Percentiles rank a stretch among this genome's conserved stretches.
phyloP scores from a whole-genome alignment of 1,139 yeast genomes.

The Diutina catenulata region DNA sequence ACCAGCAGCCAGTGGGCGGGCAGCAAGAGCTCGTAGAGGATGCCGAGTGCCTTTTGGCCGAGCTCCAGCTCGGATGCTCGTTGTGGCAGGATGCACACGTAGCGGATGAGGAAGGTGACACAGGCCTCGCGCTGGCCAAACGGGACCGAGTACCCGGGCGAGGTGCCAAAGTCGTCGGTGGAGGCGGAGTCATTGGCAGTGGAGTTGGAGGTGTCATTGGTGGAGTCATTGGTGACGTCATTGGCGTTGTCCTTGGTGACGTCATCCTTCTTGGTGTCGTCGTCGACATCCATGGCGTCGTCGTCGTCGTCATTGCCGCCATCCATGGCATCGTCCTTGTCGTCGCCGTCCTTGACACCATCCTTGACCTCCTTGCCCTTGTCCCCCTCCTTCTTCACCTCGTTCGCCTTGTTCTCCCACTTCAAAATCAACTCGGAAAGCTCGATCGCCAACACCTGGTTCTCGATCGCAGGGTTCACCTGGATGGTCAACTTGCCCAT shows the following conservation, averaged over 20 bases:
- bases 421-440: constrained; percentile 71
- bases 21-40: constrained; percentile 61
- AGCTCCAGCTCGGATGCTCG: constrained; percentile 76
- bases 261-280: not conserved
- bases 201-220: not conserved
- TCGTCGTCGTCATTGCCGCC: constrained; percentile 11
- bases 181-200: not conserved
- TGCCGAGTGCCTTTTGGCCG: constrained; percentile 70
- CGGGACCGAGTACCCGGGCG: constrained; percentile 48
- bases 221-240: not conserved
- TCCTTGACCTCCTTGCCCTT: constrained; percentile 17
- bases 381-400: constrained; percentile 8
- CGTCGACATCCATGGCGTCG: not conserved
- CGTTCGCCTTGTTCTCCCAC: constrained; percentile 61
- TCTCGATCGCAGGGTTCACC: constrained; percentile 72
- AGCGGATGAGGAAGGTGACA: constrained; percentile 80
- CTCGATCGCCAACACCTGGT: constrained; percentile 79
- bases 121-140: constrained; percentile 81
- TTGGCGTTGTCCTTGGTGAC: not conserved
- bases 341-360: constrained; percentile 33
- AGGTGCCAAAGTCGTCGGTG: constrained; percentile 24
- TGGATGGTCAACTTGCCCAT: constrained; percentile 85
- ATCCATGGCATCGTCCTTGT: constrained; percentile 16
- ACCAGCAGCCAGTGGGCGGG: constrained; percentile 81
- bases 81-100: constrained; percentile 78